Percentiles rank a stretch among this genome's conserved stretches.
Evolutionary conservation across 257 asterid species (phyloP).

Genomic region (Mentha longifolia): DNA sequence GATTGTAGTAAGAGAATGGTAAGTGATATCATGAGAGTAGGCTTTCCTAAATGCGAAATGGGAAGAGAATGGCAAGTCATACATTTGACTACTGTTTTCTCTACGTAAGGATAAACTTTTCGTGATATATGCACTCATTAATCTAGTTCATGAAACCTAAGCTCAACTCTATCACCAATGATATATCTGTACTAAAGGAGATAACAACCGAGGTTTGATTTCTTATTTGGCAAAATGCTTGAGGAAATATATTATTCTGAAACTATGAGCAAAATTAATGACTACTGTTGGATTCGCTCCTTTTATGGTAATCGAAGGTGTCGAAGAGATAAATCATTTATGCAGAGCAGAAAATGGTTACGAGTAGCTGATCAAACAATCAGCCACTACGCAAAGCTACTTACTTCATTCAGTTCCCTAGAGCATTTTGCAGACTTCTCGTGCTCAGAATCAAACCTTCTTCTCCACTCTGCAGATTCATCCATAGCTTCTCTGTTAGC

Average conservation of each 20-base stretch:
- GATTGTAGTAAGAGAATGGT: not conserved
- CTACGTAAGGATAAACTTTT: not conserved
- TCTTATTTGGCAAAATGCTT: not conserved
- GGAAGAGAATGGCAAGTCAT: not conserved
- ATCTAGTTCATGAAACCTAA: constrained; percentile 13
- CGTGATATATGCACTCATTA: not conserved
- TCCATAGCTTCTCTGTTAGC: constrained; percentile 99
- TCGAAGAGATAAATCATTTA: not conserved
- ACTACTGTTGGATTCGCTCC: not conserved
- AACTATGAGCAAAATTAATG: constrained; percentile 3
- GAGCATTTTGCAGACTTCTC: constrained; percentile 55
- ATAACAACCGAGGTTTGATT: not conserved
- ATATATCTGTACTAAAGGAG: not conserved
- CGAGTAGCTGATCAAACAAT: not conserved
- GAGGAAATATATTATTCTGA: not conserved
- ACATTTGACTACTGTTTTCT: not conserved
- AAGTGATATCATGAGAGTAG: not conserved
- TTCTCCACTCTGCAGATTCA: constrained; percentile 99
- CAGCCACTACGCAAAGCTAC: constrained; percentile 18
- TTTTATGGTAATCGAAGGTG: not conserved
- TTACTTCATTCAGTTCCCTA: constrained; percentile 63
- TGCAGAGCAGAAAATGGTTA: not conserved
- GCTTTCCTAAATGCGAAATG: not conserved
- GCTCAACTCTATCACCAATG: not conserved
- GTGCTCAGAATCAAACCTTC: constrained; percentile 73